Conservation (phyloP, 2,329 filamentous ascomycete species). For the Blastomyces parvus region DNA sequence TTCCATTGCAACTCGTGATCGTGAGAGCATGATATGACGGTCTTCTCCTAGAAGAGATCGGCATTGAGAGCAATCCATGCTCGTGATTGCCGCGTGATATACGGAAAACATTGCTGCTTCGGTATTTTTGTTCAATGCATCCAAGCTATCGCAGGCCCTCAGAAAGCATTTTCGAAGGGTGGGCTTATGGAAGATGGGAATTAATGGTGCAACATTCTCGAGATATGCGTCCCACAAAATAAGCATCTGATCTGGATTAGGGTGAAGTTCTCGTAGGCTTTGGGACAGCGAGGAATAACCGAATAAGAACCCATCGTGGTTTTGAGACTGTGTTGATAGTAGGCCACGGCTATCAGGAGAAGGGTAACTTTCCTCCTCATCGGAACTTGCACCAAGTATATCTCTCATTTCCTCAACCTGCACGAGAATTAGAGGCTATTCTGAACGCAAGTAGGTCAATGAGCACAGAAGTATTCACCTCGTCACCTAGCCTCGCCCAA, state of each 20-base stretch:
- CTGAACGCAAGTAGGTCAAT: conserved; percentile 8
- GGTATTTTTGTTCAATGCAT: conserved; percentile 42
- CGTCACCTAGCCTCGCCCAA: conserved; percentile 52
- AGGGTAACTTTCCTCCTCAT: conserved; percentile 47
- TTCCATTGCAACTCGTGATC: conserved; percentile 54
- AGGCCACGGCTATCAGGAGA: conserved; percentile 37
- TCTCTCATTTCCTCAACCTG: conserved; percentile 54
- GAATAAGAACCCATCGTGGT: conserved; percentile 52
- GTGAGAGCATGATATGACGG: conserved; percentile 40
- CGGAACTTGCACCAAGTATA: conserved; percentile 48
- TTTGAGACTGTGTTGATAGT: conserved; percentile 28
- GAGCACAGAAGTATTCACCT: conserved; percentile 32
- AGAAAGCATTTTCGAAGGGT: conserved; percentile 44
- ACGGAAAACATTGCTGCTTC: conserved; percentile 54
- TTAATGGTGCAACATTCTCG: conserved; percentile 52
- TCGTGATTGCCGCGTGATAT: conserved; percentile 48
- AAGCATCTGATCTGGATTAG: conserved; percentile 41
- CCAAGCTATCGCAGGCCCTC: conserved; percentile 42
- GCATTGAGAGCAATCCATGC: conserved; percentile 35
- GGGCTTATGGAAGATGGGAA: conserved; percentile 52
- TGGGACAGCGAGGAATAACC: conserved; percentile 49
- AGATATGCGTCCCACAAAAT: conserved; percentile 50
- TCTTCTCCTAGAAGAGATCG: conserved; percentile 43
- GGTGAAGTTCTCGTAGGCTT: conserved; percentile 49
- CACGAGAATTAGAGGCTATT: conserved; percentile 6